These are phyloP conservation scores for Aspergillus sp. DNA, from an alignment of 2,329 filamentous ascomycete species.

Conservation along the genomic window DNA sequence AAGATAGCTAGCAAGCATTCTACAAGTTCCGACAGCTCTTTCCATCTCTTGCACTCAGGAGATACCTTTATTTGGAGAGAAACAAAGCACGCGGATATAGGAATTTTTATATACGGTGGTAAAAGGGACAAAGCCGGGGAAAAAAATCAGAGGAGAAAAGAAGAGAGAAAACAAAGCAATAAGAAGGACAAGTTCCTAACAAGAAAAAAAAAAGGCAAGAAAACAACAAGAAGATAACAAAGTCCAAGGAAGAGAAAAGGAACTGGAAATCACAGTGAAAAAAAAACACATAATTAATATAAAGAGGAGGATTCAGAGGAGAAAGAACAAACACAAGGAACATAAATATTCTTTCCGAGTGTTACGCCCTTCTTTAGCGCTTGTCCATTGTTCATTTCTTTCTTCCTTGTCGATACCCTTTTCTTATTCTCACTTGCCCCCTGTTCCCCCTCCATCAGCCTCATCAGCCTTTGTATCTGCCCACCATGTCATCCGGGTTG, in stretches of 20 bases:
- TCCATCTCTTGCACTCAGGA: slow-evolving; percentile 39
- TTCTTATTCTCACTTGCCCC: slow-evolving; percentile 12
- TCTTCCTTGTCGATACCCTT: slow-evolving; percentile 1
- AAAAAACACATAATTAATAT: slow-evolving; percentile 6
- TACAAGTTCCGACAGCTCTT: slow-evolving; percentile 44
- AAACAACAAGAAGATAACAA: slow-evolving; percentile 10
- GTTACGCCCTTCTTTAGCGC: slow-evolving; percentile 2
- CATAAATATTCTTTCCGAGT: slow-evolving; percentile 11
- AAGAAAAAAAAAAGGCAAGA: slow-evolving; percentile 15
- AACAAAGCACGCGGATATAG: slow-evolving; percentile 28
- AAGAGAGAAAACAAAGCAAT: slow-evolving; percentile 21
- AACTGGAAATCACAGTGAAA: slow-evolving; percentile 18
- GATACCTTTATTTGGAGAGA: slow-evolving; percentile 22
- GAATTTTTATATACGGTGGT: slow-evolving; percentile 21
- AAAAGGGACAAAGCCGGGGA: slow-evolving; percentile 19
- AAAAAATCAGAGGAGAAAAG: slow-evolving; percentile 19
- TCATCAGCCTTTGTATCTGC: slow-evolving; percentile 26
- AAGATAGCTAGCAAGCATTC: slow-evolving; percentile 51
- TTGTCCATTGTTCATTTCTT: not conserved
- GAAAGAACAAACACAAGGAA: not conserved
- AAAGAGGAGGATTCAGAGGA: no score
- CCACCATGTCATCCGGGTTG: slow-evolving; percentile 64
- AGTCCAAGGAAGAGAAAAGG: slow-evolving; percentile 16
- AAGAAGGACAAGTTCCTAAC: slow-evolving; percentile 14
- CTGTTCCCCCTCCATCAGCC: slow-evolving; percentile 13